A percentile compares a stretch with the other conserved stretches of the same genome.
Evolutionary conservation across 306 rosid genomes (phyloP).

Genomic region (Dryas drummondii): DNA sequence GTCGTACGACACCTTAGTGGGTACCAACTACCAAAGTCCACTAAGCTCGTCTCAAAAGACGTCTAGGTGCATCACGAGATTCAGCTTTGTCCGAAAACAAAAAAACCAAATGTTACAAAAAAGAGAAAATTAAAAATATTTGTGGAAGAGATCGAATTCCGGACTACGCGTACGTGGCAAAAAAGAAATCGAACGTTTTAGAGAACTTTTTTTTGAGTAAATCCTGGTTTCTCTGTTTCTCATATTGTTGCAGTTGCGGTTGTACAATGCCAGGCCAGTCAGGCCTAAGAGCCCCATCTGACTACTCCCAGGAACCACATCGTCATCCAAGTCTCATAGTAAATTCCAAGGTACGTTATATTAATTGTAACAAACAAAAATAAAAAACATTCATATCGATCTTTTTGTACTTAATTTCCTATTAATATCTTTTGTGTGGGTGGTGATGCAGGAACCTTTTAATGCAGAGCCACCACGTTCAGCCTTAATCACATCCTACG

Average conservation of each 20-base stretch:
- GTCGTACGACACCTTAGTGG: background rate
- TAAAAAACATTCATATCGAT: too few species aligned
- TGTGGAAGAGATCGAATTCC: too few species aligned
- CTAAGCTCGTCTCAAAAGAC: background rate
- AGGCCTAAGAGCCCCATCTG: constrained; percentile 4
- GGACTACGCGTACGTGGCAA: background rate
- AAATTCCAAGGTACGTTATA: constrained; percentile 6
- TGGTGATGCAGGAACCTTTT: constrained; percentile 58
- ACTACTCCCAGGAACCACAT: background rate
- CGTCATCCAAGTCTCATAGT: constrained; percentile 12
- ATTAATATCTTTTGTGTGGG: background rate
- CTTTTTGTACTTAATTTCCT: too few species aligned
- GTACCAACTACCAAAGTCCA: background rate
- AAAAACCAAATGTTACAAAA: background rate
- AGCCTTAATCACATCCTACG: constrained; percentile 53
- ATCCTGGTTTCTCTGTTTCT: background rate
- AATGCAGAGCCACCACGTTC: constrained; percentile 83
- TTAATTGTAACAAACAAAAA: too few species aligned
- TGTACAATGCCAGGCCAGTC: constrained; percentile 7
- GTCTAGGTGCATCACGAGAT: background rate
- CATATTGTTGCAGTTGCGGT: background rate
- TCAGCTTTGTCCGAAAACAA: background rate
- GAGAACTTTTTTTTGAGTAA: background rate
- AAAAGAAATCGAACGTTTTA: background rate
- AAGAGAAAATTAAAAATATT: too few species aligned